phyloP scores from a whole-genome alignment of 148 eudicot genomes.

The Suaeda aralocaspica region DNA sequence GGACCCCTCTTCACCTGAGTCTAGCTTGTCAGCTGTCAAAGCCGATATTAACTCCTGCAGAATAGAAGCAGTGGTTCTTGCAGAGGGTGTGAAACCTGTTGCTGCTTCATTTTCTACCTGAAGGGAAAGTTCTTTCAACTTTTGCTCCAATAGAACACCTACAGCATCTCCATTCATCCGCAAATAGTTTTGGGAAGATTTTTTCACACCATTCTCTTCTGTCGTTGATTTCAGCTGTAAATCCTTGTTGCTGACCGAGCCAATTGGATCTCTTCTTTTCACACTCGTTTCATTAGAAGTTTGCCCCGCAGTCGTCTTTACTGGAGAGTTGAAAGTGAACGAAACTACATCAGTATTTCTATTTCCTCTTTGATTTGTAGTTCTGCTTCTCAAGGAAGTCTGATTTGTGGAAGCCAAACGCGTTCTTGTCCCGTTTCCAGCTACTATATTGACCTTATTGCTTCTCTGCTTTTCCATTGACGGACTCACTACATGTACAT shows the following conservation, averaged over 20 bases:
- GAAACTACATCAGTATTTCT: constrained; percentile 38
- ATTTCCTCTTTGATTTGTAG: constrained; percentile 28
- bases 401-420: constrained; percentile 20
- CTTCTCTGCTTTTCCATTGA: constrained; percentile 31
- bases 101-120: constrained; percentile 65
- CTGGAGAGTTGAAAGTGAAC: constrained; percentile 48
- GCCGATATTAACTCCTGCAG: constrained; percentile 90
- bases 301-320: constrained; percentile 33
- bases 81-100: constrained; percentile 37
- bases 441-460: constrained; percentile 17
- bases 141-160: constrained; percentile 67
- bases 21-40: constrained; percentile 52
- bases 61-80: constrained; percentile 65
- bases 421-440: constrained; percentile 27
- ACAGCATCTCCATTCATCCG: constrained; percentile 54
- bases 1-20: constrained; percentile 26
- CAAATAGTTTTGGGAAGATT: constrained; percentile 28
- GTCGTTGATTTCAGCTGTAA: constrained; percentile 13
- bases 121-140: constrained; percentile 61
- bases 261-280: constrained; percentile 28
- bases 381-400: constrained; percentile 23
- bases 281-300: constrained; percentile 21
- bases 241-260: constrained; percentile 10
- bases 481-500: constrained; percentile 31
- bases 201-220: constrained; percentile 27